Conservation (phyloP, 2,329 filamentous ascomycete species). For the Colletotrichum trifolii region DNA sequence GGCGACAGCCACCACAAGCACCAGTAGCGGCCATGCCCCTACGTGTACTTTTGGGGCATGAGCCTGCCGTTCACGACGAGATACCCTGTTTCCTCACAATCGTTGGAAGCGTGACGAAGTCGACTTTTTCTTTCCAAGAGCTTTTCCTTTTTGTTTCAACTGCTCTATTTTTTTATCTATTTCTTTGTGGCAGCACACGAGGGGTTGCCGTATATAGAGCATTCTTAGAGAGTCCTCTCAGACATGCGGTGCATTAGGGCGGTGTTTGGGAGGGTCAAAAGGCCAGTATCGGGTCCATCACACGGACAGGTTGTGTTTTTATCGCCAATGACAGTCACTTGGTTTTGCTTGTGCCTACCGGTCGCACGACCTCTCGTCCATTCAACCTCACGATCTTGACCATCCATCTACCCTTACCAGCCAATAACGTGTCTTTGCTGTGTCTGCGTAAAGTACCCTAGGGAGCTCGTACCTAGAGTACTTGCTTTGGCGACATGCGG, state of each 20-base stretch:
- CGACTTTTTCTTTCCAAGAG: conserved; percentile 2
- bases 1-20: conserved; percentile 43
- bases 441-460: too few relatives aligned
- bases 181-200: conserved; percentile 2
- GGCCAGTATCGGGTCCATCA: conserved; percentile 27
- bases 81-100: conserved; percentile 34
- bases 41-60: conserved; percentile 23
- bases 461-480: not conserved
- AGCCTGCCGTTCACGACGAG: conserved; percentile 34
- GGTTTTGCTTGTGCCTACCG: not conserved
- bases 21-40: conserved; percentile 36
- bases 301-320: conserved; percentile 21
- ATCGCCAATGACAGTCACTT: conserved; percentile 2
- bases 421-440: conserved; percentile 9
- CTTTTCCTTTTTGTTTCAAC: not conserved
- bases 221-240: conserved; percentile 20
- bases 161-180: not conserved
- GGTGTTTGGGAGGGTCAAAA: conserved; percentile 31
- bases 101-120: conserved; percentile 18
- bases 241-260: conserved; percentile 30
- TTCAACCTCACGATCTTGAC: too few relatives aligned
- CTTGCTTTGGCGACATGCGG: not conserved
- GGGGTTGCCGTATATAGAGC: conserved; percentile 16
- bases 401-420: too few relatives aligned
- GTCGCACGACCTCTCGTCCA: too few relatives aligned